Percentiles rank a stretch among this genome's conserved stretches.
These are phyloP conservation scores for Globisporangium recalcitrans DNA, from an alignment of 352 stramenopile species.

Conservation along the genomic window DNA sequence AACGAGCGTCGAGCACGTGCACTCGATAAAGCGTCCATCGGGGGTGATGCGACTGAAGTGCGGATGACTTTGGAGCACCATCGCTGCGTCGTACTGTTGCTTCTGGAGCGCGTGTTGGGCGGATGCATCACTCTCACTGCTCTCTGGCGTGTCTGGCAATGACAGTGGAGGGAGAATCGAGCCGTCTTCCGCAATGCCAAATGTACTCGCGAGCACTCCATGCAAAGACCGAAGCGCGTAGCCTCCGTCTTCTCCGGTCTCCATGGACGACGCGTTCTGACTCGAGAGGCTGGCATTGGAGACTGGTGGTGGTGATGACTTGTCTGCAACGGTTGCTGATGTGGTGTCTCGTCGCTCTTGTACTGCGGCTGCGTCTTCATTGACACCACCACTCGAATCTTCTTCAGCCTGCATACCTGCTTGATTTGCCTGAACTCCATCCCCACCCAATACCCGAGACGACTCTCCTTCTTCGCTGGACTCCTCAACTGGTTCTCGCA, in stretches of 20 bases:
- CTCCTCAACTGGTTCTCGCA: neutral
- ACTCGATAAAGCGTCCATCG: conserved; percentile 64
- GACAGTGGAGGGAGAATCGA: conserved; percentile 5
- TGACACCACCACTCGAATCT: neutral
- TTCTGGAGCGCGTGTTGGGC: neutral
- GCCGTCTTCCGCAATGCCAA: conserved; percentile 22
- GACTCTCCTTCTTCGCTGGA: neutral
- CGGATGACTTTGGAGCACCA: conserved; percentile 28
- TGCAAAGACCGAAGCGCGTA: conserved; percentile 33
- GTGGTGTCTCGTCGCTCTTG: neutral
- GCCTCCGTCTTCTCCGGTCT: neutral
- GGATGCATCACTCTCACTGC: neutral
- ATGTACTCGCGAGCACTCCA: conserved; percentile 25
- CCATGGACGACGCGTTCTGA: neutral
- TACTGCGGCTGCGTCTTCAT: neutral
- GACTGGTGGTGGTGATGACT: neutral
- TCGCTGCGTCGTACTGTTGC: conserved; percentile 25
- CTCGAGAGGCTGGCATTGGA: no score
- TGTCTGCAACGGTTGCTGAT: neutral
- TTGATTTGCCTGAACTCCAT: neutral
- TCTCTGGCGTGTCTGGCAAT: neutral
- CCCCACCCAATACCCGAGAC: neutral
- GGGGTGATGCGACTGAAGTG: conserved; percentile 60
- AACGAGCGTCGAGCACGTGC: conserved; percentile 57
- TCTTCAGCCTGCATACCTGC: neutral